These are phyloP conservation scores for Patellifolia procumbens DNA, from an alignment of 179 eudicot species.

Conservation along the genomic window DNA sequence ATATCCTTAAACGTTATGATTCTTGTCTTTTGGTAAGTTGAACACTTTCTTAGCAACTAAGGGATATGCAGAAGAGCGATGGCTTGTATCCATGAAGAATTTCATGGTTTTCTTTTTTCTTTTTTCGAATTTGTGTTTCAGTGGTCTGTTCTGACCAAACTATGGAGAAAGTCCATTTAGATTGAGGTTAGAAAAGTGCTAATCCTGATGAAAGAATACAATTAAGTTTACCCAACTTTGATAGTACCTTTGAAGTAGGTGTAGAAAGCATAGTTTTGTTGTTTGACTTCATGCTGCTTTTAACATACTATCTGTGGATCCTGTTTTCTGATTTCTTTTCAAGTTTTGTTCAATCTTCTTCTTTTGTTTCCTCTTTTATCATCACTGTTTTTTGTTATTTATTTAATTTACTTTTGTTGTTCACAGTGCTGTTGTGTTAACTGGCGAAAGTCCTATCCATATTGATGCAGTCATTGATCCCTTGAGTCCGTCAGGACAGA, in stretches of 20 bases:
- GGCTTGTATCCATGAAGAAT: not conserved
- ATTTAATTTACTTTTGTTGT: constrained; percentile 1
- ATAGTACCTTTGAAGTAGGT: not conserved
- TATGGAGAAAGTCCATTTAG: constrained; percentile 6
- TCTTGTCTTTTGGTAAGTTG: not conserved
- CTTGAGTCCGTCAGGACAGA: constrained; percentile 87
- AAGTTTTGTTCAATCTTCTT: not conserved
- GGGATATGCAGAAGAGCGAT: not conserved
- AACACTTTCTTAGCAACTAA: not conserved
- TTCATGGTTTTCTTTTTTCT: not conserved
- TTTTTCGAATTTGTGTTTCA: not conserved
- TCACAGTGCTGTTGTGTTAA: constrained; percentile 78
- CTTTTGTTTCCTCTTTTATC: not conserved
- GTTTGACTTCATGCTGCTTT: not conserved
- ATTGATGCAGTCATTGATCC: constrained; percentile 98
- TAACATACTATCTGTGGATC: not conserved
- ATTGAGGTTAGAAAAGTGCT: not conserved
- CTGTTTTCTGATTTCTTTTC: not conserved
- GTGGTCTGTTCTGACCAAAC: not conserved
- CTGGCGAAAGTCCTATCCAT: constrained; percentile 70
- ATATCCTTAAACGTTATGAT: not conserved
- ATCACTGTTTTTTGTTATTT: not conserved
- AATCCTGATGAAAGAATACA: not conserved
- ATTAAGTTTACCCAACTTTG: not conserved
- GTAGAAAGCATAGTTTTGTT: not conserved